These are phyloP conservation scores for Datura wrightii DNA, from an alignment of 257 asterid genomes.

Conservation along the genomic window DNA sequence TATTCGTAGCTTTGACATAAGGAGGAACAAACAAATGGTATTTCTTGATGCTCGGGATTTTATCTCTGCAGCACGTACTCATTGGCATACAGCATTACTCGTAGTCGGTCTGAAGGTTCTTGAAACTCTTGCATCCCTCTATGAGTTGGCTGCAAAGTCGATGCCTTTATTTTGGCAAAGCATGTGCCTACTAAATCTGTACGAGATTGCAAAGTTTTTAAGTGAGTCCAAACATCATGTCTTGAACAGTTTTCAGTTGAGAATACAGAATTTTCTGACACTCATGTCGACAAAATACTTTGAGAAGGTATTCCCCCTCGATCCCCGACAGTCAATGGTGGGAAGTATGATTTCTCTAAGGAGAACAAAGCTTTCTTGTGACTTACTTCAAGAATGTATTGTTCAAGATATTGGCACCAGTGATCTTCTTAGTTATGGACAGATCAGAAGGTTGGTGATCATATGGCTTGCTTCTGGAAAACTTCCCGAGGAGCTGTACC, in stretches of 20 bases:
- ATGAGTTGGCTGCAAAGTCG: slow-evolving; percentile 29
- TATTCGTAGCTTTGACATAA: slow-evolving; percentile 30
- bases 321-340: slow-evolving; percentile 43
- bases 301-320: slow-evolving; percentile 53
- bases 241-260: slow-evolving; percentile 12
- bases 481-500: slow-evolving; percentile 31
- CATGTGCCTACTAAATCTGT: slow-evolving; percentile 44
- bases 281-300: slow-evolving; percentile 40
- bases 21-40: neutral
- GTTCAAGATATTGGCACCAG: slow-evolving; percentile 21
- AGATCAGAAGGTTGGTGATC: slow-evolving; percentile 52
- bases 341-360: slow-evolving; percentile 46
- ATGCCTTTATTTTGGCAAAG: slow-evolving; percentile 43
- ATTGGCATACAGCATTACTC: slow-evolving; percentile 50
- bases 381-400: slow-evolving; percentile 51
- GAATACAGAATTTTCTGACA: slow-evolving; percentile 34
- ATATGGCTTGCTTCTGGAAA: slow-evolving; percentile 51
- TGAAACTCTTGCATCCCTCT: slow-evolving; percentile 45
- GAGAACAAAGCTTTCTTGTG: slow-evolving; percentile 43
- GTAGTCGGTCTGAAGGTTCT: slow-evolving; percentile 54
- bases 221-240: slow-evolving; percentile 18
- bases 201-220: slow-evolving; percentile 43
- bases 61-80: slow-evolving; percentile 45
- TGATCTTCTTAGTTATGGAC: slow-evolving; percentile 44
- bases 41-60: slow-evolving; percentile 48